phyloP scores from a whole-genome alignment of 108 stramenopile genomes.

The Pseudonitzschia pungens region DNA sequence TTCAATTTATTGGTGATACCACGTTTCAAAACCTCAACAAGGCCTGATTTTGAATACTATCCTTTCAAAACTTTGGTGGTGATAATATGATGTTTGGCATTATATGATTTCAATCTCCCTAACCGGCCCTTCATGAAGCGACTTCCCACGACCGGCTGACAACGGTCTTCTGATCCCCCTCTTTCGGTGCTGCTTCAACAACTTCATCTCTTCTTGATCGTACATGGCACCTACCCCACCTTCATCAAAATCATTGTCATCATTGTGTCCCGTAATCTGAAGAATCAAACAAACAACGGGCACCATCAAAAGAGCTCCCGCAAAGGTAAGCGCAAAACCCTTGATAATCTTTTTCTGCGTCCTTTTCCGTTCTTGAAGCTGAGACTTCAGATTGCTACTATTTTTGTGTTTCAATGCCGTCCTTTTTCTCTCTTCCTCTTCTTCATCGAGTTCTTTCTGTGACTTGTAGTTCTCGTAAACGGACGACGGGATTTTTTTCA shows the following conservation, averaged over 20 bases:
- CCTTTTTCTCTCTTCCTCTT: conserved; percentile 6
- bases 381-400: conserved; percentile 2
- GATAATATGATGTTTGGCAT: not conserved
- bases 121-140: conserved; percentile 7
- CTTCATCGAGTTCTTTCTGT: conserved; percentile 5
- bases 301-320: not conserved
- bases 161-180: not conserved
- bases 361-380: conserved; percentile 4
- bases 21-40: no score
- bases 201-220: conserved; percentile 33
- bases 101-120: conserved; percentile 19
- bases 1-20: no score
- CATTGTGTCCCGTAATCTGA: conserved; percentile 6
- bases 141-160: not conserved
- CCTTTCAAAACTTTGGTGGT: no score
- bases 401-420: conserved; percentile 4
- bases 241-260: not conserved
- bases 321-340: conserved; percentile 12
- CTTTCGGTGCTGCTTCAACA: not conserved
- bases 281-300: conserved; percentile 25
- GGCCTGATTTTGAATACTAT: no score
- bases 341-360: conserved; percentile 19
- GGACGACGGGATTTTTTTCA: conserved; percentile 11
- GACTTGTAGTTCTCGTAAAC: conserved; percentile 7
- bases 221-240: conserved; percentile 19